phyloP scores from a whole-genome alignment of 2,329 filamentous ascomycete genomes.

The Intubia oerlemansii region DNA sequence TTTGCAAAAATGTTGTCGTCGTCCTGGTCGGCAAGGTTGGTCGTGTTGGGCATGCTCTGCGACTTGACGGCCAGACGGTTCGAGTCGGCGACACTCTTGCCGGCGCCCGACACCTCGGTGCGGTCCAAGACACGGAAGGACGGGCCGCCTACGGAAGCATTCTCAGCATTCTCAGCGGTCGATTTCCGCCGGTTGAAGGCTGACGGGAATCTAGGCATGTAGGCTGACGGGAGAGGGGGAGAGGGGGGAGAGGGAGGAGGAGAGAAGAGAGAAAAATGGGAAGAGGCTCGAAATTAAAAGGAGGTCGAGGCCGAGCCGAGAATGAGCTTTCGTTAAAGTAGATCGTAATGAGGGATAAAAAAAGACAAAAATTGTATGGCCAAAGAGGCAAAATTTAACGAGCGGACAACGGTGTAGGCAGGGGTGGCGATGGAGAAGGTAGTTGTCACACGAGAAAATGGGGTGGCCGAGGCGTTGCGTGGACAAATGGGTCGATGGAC shows the following conservation, averaged over 20 bases:
- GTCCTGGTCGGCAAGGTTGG: slow-evolving; percentile 13
- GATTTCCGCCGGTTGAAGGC: slow-evolving; percentile 38
- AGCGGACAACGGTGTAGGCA: no score
- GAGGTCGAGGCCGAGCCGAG: not conserved
- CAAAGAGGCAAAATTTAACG: no score
- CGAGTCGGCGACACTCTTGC: slow-evolving; percentile 26
- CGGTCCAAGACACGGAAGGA: slow-evolving; percentile 39
- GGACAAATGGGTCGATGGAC: no score
- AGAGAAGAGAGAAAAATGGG: no score
- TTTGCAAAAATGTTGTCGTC: slow-evolving; percentile 38
- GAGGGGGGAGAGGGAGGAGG: no score
- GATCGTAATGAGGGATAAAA: no score
- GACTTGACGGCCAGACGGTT: slow-evolving; percentile 18
- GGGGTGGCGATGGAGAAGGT: no score
- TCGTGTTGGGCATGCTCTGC: slow-evolving; percentile 17
- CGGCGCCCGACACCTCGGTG: slow-evolving; percentile 19
- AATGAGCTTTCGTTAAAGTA: no score
- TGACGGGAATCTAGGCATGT: slow-evolving; percentile 42
- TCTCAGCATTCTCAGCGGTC: slow-evolving; percentile 30
- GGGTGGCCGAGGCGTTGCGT: no score
- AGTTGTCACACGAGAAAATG: no score
- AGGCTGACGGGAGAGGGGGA: no score
- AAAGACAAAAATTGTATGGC: no score
- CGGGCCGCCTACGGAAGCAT: slow-evolving; percentile 25
- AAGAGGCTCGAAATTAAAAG: not conserved